A percentile compares a stretch with the other conserved stretches of the same genome.
Conservation (phyloP, 495 filamentous ascomycete species). For the Lasiosphaeria miniovina region DNA sequence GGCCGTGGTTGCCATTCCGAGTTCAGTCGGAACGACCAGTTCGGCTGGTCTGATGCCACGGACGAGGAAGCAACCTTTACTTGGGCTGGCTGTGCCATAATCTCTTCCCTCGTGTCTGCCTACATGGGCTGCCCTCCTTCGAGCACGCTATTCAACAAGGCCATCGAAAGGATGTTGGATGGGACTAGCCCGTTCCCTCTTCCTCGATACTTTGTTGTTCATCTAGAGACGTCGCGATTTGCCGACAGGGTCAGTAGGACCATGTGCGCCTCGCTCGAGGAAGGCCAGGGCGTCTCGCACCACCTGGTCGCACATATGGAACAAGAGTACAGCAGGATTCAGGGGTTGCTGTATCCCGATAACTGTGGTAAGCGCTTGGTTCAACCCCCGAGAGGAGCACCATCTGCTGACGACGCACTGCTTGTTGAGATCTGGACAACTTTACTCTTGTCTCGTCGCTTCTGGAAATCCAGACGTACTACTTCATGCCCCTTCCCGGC, state of each 20-base stretch:
- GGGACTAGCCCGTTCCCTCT: conserved; percentile 34
- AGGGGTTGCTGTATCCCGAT: conserved; percentile 38
- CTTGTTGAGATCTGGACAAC: conserved; percentile 32
- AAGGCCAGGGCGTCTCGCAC: conserved; percentile 38
- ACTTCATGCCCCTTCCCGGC: conserved; percentile 41
- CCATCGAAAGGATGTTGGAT: conserved; percentile 39
- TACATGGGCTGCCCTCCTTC: conserved; percentile 40
- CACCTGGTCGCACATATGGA: conserved; percentile 41
- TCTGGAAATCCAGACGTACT: conserved; percentile 46
- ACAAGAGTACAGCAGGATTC: conserved; percentile 41
- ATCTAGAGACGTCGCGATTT: conserved; percentile 43
- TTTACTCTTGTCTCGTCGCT: conserved; percentile 40
- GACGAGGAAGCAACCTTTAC: conserved; percentile 45
- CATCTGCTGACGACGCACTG: background rate
- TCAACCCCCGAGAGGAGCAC: background rate
- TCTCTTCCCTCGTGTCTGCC: conserved; percentile 35
- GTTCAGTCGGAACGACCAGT: conserved; percentile 30
- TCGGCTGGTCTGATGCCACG: conserved; percentile 30
- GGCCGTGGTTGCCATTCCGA: conserved; percentile 41
- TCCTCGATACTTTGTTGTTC: conserved; percentile 37
- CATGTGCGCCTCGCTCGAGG: conserved; percentile 40
- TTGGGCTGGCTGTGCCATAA: conserved; percentile 45
- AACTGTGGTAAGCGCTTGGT: conserved; percentile 33
- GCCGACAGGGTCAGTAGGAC: conserved; percentile 37
- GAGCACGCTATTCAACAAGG: conserved; percentile 39